Evolutionary conservation across 2,329 filamentous ascomycete species (phyloP).

Genomic region (Pleomassaria siparia): DNA sequence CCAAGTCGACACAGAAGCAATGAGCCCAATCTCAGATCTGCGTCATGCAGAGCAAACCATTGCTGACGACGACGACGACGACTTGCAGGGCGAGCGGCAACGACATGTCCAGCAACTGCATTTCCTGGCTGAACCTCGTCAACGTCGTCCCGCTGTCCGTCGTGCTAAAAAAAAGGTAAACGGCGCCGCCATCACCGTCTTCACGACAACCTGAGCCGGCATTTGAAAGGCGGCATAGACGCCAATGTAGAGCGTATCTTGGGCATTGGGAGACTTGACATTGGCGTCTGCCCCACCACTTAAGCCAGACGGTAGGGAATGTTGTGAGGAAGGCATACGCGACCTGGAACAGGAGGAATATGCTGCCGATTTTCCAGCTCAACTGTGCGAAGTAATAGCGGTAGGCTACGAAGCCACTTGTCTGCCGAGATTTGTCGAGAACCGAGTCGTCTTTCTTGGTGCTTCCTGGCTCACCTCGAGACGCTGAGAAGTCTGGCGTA

Average conservation of each 20-base stretch:
- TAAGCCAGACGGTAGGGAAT: slow-evolving; percentile 43
- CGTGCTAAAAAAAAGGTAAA: slow-evolving; percentile 40
- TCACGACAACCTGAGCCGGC: slow-evolving; percentile 49
- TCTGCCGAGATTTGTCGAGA: slow-evolving; percentile 4
- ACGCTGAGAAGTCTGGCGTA: neutral
- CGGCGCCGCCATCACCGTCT: slow-evolving; percentile 43
- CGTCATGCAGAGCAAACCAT: slow-evolving; percentile 16
- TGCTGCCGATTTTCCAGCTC: slow-evolving; percentile 2
- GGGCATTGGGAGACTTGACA: slow-evolving; percentile 4
- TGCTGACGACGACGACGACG: slow-evolving; percentile 10
- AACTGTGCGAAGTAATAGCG: slow-evolving; percentile 13
- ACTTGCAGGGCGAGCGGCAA: slow-evolving; percentile 23
- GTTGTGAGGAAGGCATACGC: slow-evolving; percentile 11
- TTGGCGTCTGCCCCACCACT: slow-evolving; percentile 48
- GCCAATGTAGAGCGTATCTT: slow-evolving; percentile 1
- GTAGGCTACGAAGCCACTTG: slow-evolving; percentile 14
- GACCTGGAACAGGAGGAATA: slow-evolving; percentile 6
- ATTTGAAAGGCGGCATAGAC: slow-evolving; percentile 13
- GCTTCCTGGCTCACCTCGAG: neutral
- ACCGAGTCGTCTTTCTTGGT: neutral
- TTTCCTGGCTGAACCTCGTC: slow-evolving; percentile 46
- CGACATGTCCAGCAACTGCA: slow-evolving; percentile 43
- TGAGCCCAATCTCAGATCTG: slow-evolving; percentile 28
- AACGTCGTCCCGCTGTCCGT: slow-evolving; percentile 40
- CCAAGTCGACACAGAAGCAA: slow-evolving; percentile 37